Conservation (phyloP, 345 rosid genomes). For the Acer campestre region DNA sequence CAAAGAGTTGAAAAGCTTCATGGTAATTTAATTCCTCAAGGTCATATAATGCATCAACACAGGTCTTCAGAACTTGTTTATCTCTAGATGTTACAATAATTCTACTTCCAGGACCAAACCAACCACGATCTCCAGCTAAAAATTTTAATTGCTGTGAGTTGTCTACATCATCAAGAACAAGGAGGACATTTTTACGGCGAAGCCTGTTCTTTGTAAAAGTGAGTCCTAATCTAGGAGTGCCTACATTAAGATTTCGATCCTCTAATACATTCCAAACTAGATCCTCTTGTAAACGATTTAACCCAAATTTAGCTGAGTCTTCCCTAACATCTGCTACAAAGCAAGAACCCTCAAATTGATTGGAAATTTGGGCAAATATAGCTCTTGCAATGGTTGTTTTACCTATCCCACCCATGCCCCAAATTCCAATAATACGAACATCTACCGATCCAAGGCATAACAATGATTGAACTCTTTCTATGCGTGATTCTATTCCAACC, state of each 20-base stretch:
- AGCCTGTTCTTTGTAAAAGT: background rate
- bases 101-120: slow-evolving; percentile 17
- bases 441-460: background rate
- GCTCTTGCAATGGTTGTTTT: slow-evolving; percentile 42
- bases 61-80: background rate
- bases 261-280: slow-evolving; percentile 7
- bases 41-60: background rate
- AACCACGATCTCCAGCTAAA: background rate
- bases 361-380: slow-evolving; percentile 20
- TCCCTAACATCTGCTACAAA: slow-evolving; percentile 40
- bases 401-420: slow-evolving; percentile 39
- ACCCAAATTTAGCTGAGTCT: background rate
- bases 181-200: background rate
- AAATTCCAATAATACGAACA: slow-evolving; percentile 24
- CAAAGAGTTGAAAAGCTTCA: slow-evolving; percentile 9
- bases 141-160: background rate
- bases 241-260: background rate
- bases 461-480: background rate
- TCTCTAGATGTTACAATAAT: slow-evolving; percentile 21
- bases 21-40: background rate
- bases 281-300: slow-evolving; percentile 1
- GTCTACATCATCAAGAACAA: slow-evolving; percentile 26
- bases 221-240: too few species aligned
- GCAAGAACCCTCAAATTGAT: slow-evolving; percentile 28
- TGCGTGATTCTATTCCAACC: slow-evolving; percentile 20